Base-by-base conservation (phyloP, 129 eudicot genomes). In the Kitagawia praeruptora region DNA sequence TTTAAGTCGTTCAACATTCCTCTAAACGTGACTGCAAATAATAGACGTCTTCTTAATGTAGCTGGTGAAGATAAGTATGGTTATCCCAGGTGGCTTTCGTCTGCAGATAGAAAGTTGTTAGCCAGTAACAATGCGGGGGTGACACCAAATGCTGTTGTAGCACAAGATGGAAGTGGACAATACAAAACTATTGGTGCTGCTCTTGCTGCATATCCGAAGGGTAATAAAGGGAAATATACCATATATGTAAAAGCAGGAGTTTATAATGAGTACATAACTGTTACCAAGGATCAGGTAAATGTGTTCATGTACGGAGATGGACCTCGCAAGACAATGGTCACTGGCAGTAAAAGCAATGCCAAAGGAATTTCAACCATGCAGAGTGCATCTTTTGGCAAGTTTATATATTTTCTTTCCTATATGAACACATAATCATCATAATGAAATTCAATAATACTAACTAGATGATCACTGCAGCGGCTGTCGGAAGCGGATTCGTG, bases 281-380 rank as follows among this genome's bases (percentile, higher is more conserved):
- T 92, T 19, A 75, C 74, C 1, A 71, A 77, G 72, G 42, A 72
- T 25, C 83, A 78, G 19, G 25, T 31, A 4, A 74, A 83, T 79
- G 75, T 92, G 38, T 83, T 44, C 31, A 88, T 92, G 80, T 89
- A 81, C 75, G 97, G 97, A 72, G 97, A 89, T 41, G 97, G 97
- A 80, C 87, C 91, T 18, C 46, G 82, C 19, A 82, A 82, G 67
- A 77, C 90, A 5, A 88, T 87, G 49, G 86, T 92, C 78, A 88
- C 97, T 2, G 87, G 95, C 23, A 70, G 78, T 2, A 80, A 77
- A 67, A 38, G 73, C 75, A 44, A 48, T n/a, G 27, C 74, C 0
- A 78, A 15, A 4, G 91, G 91, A 11, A 41, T 67, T 41, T 23
- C 47, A n/a, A 85, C 91, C 34, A 77, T 74, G 73, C 77, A 78